phyloP scores from a whole-genome alignment of 164 flowering plant species.

The Taxillus chinensis region DNA sequence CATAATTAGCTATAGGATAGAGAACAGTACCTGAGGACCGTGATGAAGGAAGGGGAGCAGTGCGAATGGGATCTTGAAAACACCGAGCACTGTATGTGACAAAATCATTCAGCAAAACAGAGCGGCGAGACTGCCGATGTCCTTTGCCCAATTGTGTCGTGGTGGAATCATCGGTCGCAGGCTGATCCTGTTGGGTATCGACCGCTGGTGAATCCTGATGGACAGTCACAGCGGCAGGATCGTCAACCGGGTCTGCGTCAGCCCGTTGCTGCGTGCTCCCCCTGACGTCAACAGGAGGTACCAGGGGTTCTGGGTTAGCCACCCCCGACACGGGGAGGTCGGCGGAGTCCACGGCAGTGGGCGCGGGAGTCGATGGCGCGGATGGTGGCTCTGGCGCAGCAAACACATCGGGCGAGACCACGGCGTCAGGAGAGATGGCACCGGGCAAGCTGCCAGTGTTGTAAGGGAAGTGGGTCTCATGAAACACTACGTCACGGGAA shows the following conservation, averaged over 20 bases:
- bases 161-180: too few species aligned
- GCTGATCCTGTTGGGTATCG: too few species aligned
- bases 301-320: too few species aligned
- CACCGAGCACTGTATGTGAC: neutral
- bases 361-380: neutral
- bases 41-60: neutral
- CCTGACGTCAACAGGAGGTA: too few species aligned
- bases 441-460: too few species aligned
- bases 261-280: too few species aligned
- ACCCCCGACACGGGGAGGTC: neutral
- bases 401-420: neutral
- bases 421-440: too few species aligned
- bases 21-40: constrained; percentile 1
- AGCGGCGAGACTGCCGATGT: too few species aligned
- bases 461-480: neutral
- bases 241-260: too few species aligned
- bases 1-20: neutral
- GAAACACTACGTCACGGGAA: neutral
- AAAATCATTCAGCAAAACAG: neutral
- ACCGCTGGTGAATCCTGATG: too few species aligned
- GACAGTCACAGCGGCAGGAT: too few species aligned
- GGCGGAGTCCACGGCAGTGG: neutral
- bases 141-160: too few species aligned
- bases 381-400: neutral
- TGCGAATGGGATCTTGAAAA: neutral